Percentiles rank a stretch among this genome's conserved stretches.
These are phyloP conservation scores for Aspergillus phoenicis DNA, from an alignment of 2,329 filamentous ascomycete species.

Conservation along the genomic window DNA sequence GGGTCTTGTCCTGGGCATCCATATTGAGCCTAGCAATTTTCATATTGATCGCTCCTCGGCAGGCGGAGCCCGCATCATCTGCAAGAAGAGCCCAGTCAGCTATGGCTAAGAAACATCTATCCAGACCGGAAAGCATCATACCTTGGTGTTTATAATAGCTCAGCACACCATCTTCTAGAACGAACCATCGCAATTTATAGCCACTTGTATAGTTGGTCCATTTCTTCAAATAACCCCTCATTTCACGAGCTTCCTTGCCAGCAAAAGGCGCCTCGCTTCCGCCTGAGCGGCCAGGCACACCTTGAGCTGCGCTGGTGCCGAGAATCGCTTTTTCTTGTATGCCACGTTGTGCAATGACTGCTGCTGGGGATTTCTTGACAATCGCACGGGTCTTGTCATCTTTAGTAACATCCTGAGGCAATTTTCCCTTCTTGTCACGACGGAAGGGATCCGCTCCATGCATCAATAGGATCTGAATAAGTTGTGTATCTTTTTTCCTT, in stretches of 20 bases:
- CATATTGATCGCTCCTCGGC: slow-evolving; percentile 98
- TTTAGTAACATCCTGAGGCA: slow-evolving; percentile 94
- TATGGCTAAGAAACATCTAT: not conserved
- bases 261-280: slow-evolving; percentile 59
- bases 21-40: slow-evolving; percentile 91
- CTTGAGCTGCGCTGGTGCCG: slow-evolving; percentile 66
- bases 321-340: slow-evolving; percentile 98
- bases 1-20: slow-evolving; percentile 95
- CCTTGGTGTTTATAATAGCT: slow-evolving; percentile 98
- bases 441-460: slow-evolving; percentile 96
- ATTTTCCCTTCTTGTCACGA: slow-evolving; percentile 89
- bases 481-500: slow-evolving; percentile 77
- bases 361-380: slow-evolving; percentile 90
- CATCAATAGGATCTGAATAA: slow-evolving; percentile 87
- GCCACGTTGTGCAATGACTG: slow-evolving; percentile 87
- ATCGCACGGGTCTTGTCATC: slow-evolving; percentile 87
- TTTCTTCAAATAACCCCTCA: slow-evolving; percentile 98
- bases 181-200: slow-evolving; percentile 97
- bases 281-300: slow-evolving; percentile 53
- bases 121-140: slow-evolving; percentile 28
- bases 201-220: slow-evolving; percentile 99
- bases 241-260: slow-evolving; percentile 86
- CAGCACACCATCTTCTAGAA: slow-evolving; percentile 92
- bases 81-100: slow-evolving; percentile 21
- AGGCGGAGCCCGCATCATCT: slow-evolving; percentile 93